Evolutionary conservation across 1,139 yeast genomes (phyloP).

Genomic region (Arxiozyma telluris): DNA sequence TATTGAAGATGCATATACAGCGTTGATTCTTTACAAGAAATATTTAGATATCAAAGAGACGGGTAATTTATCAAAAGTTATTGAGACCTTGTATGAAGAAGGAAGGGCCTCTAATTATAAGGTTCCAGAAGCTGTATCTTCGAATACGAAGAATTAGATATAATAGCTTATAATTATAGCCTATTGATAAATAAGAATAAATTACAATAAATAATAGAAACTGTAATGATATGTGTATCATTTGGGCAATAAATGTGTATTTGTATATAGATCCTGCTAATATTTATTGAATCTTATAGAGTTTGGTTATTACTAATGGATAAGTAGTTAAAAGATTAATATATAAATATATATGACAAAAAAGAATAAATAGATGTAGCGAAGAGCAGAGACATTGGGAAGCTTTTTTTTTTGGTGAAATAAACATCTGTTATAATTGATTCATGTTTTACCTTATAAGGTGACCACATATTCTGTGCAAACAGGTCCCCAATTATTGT

Average conservation of each 20-base stretch:
- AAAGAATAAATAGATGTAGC: too few relatives aligned
- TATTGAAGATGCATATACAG: constrained; percentile 89
- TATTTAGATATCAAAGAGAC: constrained; percentile 51
- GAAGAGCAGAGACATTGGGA: too few relatives aligned
- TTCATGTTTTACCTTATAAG: too few relatives aligned
- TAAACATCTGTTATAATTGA: too few relatives aligned
- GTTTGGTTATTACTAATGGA: too few relatives aligned
- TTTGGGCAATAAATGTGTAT: not conserved
- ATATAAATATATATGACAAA: too few relatives aligned
- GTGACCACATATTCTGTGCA: too few relatives aligned
- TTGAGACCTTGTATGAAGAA: constrained; percentile 64
- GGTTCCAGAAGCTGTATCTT: constrained; percentile 37
- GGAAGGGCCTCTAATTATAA: constrained; percentile 56
- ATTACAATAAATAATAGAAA: too few relatives aligned
- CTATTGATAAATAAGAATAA: too few relatives aligned
- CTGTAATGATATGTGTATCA: not conserved
- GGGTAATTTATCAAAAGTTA: constrained; percentile 52
- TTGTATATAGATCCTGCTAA: not conserved
- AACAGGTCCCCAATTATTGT: too few relatives aligned
- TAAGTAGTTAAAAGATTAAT: not conserved
- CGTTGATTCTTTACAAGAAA: constrained; percentile 65
- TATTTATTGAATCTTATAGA: too few relatives aligned
- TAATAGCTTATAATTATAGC: not conserved
- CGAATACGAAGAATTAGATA: not conserved
- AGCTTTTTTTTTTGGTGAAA: too few relatives aligned